Evolutionary conservation across 441 rosid genomes (phyloP).

Genomic region (Gossypium lobatum): DNA sequence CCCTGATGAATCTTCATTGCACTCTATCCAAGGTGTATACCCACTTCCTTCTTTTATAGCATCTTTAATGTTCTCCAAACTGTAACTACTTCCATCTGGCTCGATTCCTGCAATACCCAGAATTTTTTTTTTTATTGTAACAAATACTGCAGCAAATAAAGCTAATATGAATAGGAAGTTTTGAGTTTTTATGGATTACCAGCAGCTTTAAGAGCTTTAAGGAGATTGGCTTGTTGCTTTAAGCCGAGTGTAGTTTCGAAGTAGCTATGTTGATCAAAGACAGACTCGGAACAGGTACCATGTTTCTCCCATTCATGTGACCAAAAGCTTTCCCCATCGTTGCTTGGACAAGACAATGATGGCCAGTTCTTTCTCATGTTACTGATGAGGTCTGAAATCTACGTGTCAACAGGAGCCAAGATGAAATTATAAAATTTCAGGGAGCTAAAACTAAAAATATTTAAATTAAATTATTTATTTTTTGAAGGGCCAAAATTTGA

Average conservation of each 20-base stretch:
- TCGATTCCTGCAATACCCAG: slow-evolving; percentile 35
- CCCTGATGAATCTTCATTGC: slow-evolving; percentile 45
- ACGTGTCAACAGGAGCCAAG: background rate
- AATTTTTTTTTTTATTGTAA: background rate
- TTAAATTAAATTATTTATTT: too few species aligned
- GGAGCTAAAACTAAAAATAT: too few species aligned
- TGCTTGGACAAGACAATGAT: slow-evolving; percentile 70
- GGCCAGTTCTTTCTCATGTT: slow-evolving; percentile 66
- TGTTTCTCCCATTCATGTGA: slow-evolving; percentile 77
- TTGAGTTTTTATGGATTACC: slow-evolving; percentile 22
- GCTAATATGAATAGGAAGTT: background rate
- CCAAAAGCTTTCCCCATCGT: slow-evolving; percentile 47
- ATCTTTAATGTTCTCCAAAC: slow-evolving; percentile 39
- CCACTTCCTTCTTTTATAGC: slow-evolving; percentile 51
- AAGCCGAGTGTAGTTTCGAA: slow-evolving; percentile 43
- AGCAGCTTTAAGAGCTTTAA: slow-evolving; percentile 32
- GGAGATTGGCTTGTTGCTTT: slow-evolving; percentile 37
- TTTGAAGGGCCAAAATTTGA: too few species aligned
- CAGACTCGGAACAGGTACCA: slow-evolving; percentile 70
- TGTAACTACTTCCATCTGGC: slow-evolving; percentile 51
- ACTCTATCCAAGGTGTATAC: slow-evolving; percentile 53
- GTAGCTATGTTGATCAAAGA: slow-evolving; percentile 48
- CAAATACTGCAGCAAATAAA: background rate
- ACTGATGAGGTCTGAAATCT: slow-evolving; percentile 49
- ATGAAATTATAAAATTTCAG: too few species aligned